Evolutionary conservation across 1,284 basidiomycete genomes (phyloP).

Genomic region (Neonothopanus nambi): DNA sequence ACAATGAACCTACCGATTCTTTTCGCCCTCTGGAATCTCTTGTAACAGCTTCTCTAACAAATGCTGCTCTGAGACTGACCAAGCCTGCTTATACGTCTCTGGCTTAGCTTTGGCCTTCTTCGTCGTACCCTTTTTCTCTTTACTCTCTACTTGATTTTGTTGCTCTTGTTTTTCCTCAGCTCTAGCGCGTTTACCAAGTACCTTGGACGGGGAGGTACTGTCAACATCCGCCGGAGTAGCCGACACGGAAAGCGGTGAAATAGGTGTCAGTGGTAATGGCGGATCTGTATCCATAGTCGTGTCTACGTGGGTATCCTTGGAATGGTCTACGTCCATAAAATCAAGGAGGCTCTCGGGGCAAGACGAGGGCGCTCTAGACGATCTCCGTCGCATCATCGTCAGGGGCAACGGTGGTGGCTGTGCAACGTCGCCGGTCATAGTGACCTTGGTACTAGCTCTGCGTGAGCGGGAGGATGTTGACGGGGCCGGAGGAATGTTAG

Average conservation of each 20-base stretch:
- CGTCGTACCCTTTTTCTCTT: not conserved
- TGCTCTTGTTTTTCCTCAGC: not conserved
- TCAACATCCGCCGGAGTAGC: slow-evolving; percentile 9
- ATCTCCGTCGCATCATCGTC: slow-evolving; percentile 1
- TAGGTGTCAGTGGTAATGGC: not conserved
- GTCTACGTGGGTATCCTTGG: not conserved
- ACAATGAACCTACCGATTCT: slow-evolving; percentile 54
- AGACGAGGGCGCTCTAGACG: slow-evolving; percentile 2
- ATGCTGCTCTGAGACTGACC: slow-evolving; percentile 74
- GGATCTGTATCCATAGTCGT: not conserved
- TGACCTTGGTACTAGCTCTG: not conserved
- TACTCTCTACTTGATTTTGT: not conserved
- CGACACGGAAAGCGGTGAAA: not conserved
- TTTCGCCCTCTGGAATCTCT: slow-evolving; percentile 75
- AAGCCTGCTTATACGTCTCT: slow-evolving; percentile 77
- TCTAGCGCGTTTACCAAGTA: slow-evolving; percentile 3
- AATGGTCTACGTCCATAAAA: slow-evolving; percentile 1
- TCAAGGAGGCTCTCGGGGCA: not conserved
- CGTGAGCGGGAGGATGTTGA: not conserved
- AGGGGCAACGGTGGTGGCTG: not conserved
- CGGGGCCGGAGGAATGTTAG: not conserved
- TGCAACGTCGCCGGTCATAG: not conserved
- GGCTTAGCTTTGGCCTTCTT: slow-evolving; percentile 8
- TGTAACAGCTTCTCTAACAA: slow-evolving; percentile 69
- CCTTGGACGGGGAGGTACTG: not conserved